phyloP scores from a whole-genome alignment of 768 basidiomycete genomes.

The Russula virescens region DNA sequence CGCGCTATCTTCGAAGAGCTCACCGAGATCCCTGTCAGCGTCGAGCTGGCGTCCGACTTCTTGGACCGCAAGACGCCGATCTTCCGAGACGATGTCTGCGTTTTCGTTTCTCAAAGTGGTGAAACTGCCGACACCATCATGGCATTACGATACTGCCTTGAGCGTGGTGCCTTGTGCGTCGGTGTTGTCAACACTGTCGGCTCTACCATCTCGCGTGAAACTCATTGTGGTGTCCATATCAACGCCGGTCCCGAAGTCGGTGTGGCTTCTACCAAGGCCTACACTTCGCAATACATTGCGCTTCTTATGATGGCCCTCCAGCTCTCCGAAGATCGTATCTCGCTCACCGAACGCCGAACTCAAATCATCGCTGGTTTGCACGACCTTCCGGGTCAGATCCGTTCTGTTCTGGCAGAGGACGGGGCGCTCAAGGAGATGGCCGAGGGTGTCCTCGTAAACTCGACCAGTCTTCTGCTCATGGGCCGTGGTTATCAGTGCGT shows the following conservation, averaged over 20 bases:
- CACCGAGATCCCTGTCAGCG: constrained; percentile 96
- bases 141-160: constrained; percentile 92
- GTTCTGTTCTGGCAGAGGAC: constrained; percentile 79
- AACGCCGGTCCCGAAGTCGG: constrained; percentile 99
- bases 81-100: constrained; percentile 96
- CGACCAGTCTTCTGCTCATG: constrained; percentile 91
- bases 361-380: constrained; percentile 93
- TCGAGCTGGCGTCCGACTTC: constrained; percentile 97
- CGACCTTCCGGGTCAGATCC: constrained; percentile 84
- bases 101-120: constrained; percentile 96
- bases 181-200: constrained; percentile 99
- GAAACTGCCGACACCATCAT: constrained; percentile 99
- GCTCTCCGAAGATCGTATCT: constrained; percentile 94
- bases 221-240: constrained; percentile 99
- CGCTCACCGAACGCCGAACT: constrained; percentile 82
- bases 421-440: constrained; percentile 74
- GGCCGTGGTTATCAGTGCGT: constrained; percentile 93
- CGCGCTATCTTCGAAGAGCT: constrained; percentile 98
- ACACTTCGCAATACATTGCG: constrained; percentile 98
- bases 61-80: constrained; percentile 98
- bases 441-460: constrained; percentile 63
- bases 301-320: constrained; percentile 98
- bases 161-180: constrained; percentile 92
- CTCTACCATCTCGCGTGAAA: constrained; percentile 94
- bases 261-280: constrained; percentile 99